These are phyloP conservation scores for Vitis riparia DNA, from an alignment of 164 flowering plant species.

Conservation along the genomic window DNA sequence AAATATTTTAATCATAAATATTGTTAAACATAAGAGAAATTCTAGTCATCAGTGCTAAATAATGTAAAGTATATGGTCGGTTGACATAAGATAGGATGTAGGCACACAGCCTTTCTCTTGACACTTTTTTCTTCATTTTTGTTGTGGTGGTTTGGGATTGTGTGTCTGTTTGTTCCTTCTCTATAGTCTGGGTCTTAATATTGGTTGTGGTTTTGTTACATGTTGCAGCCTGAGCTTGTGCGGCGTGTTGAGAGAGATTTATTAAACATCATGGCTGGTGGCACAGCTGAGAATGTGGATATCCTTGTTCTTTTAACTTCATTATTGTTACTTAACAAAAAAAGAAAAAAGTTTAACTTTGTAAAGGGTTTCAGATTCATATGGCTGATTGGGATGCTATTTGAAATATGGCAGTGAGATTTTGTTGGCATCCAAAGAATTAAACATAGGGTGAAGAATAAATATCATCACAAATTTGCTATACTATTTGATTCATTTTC, in stretches of 20 bases:
- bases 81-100: too few relatives aligned
- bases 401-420: neutral
- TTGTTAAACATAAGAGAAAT: too few relatives aligned
- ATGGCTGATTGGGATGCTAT: too few relatives aligned
- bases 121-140: too few relatives aligned
- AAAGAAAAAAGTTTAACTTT: neutral
- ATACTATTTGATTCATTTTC: neutral
- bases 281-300: conserved; percentile 69
- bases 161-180: too few relatives aligned
- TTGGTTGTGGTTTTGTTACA: neutral
- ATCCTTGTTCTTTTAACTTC: conserved; percentile 43
- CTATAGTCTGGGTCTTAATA: too few relatives aligned
- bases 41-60: too few relatives aligned
- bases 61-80: too few relatives aligned
- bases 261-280: conserved; percentile 66
- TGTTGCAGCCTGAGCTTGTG: conserved; percentile 90
- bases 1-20: too few relatives aligned
- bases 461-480: neutral
- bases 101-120: too few relatives aligned
- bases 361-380: too few relatives aligned
- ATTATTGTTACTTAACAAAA: neutral
- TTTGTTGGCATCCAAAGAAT: neutral
- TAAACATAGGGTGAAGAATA: neutral
- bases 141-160: too few relatives aligned
- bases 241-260: conserved; percentile 84